Percentiles rank a stretch among this genome's conserved stretches.
Conservation (phyloP, 2,329 filamentous ascomycete genomes). For the Trichoderma sp. region DNA sequence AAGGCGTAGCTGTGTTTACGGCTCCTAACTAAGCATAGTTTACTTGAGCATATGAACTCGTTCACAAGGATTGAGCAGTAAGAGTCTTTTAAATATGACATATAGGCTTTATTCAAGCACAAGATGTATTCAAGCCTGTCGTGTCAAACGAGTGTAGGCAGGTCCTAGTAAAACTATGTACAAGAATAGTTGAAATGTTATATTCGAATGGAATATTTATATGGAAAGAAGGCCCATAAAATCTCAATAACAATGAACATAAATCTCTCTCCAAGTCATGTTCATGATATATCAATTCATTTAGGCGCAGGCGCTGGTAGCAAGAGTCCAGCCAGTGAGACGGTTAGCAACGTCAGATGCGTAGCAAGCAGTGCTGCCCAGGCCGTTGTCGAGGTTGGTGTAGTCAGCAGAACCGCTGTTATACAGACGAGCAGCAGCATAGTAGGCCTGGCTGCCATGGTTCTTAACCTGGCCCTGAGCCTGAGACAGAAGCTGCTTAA, state of each 20-base stretch:
- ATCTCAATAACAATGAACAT: background rate
- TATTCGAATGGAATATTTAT: background rate
- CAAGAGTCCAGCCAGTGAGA: slow-evolving; percentile 25
- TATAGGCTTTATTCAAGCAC: background rate
- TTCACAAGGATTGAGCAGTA: background rate
- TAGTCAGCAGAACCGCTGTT: slow-evolving; percentile 27
- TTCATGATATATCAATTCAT: background rate
- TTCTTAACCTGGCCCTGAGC: background rate
- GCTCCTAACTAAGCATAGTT: background rate
- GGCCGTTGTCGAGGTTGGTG: slow-evolving; percentile 23
- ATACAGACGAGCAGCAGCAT: slow-evolving; percentile 25
- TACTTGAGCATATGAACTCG: background rate
- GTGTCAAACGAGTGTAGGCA: slow-evolving; percentile 13
- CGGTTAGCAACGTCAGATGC: slow-evolving; percentile 26
- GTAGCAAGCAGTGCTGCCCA: slow-evolving; percentile 25
- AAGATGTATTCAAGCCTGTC: background rate
- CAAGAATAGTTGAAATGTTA: background rate
- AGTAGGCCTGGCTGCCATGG: slow-evolving; percentile 20
- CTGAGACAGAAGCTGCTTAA: slow-evolving; percentile 25
- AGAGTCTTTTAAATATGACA: background rate
- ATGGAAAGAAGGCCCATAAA: background rate
- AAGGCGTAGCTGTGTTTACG: background rate
- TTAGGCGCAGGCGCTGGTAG: slow-evolving; percentile 18
- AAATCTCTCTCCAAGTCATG: background rate
- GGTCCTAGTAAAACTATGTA: background rate